Percentiles rank a stretch among this genome's conserved stretches.
Conservation (phyloP, 495 filamentous ascomycete genomes). For the Aspergillus carlsbadensis region DNA sequence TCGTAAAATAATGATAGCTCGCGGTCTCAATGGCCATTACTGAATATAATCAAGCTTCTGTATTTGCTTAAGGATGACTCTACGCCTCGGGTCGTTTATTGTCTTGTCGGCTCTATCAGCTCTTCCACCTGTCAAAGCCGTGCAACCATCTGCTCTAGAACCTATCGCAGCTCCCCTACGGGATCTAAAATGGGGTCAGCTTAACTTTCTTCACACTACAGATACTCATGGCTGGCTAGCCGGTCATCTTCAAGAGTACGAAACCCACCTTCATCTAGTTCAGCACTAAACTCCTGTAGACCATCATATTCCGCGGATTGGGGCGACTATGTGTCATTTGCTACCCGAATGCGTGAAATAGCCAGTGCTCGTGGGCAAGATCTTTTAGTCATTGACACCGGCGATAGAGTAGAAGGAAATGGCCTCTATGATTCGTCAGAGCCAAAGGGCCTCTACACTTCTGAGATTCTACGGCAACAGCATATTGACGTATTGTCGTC, state of each 20-base stretch:
- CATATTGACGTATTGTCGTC: conserved; percentile 81
- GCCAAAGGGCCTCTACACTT: conserved; percentile 84
- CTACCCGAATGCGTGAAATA: conserved; percentile 72
- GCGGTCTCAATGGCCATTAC: too few relatives aligned
- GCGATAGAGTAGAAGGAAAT: conserved; percentile 92
- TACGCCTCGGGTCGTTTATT: not conserved
- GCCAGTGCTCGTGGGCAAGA: conserved; percentile 78
- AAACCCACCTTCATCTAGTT: not conserved
- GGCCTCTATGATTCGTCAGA: conserved; percentile 90
- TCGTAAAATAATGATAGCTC: too few relatives aligned
- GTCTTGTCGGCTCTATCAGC: conserved; percentile 17
- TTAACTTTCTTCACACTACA: conserved; percentile 94
- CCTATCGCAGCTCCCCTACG: conserved; percentile 82
- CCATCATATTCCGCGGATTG: conserved; percentile 92
- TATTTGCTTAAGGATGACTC: not conserved
- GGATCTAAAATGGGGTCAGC: conserved; percentile 80
- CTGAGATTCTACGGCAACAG: conserved; percentile 80
- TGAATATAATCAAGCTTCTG: too few relatives aligned
- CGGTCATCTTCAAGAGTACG: conserved; percentile 87
- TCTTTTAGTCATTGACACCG: conserved; percentile 87
- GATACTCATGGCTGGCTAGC: conserved; percentile 96
- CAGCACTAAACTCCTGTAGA: too few relatives aligned
- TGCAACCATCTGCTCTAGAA: conserved; percentile 76
- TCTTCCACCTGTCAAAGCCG: conserved; percentile 40
- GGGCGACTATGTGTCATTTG: conserved; percentile 96